Base-by-base conservation (phyloP, 2,329 filamentous ascomycete species). In the Berkeleyomyces basicola region DNA sequence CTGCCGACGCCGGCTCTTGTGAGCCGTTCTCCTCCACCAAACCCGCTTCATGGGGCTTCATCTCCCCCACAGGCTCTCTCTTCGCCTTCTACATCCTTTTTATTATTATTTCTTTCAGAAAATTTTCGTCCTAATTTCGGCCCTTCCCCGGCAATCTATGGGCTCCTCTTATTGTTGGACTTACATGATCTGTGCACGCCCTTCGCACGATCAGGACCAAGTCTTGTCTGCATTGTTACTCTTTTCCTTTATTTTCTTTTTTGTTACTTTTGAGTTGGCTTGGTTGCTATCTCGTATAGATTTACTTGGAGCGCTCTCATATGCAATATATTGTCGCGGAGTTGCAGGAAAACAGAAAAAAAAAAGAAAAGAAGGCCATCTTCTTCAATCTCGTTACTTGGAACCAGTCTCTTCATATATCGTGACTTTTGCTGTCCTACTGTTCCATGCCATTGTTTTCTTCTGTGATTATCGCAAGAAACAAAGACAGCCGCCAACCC, bases 131-230 rank as follows among this genome's bases (percentile, higher is more conserved):
- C 51, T 55, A 55, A 55, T 55, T 55, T 55, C 51, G 51, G 51
- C 51, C 51, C 51, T 55, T 55, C 31, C 51, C 51, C 51, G 51
- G 51, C 51, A 39, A n/a, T 55, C 51, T 55, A 55, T 14, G 51
- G 46, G 11, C 51, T 55, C 51, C 51, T 55, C 51, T 55, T 55
- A 55, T 39, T 55, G 51, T 39, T 37, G 11, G 51, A 39, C 51
- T 55, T 55, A 55, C 51, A 55, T 55, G 51, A 55, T 55, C 51
- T 55, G 51, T 55, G 51, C 51, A 55, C 51, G 51, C 51, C 51
- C 51, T 55, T 55, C 37, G 51, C 14, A 39, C n/a, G 11, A 55
- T 11, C 36, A n/a, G n/a, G 39, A 55, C 33, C 9, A 55, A 31
- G 10, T 55, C 33, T 39, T 37, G 14, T 14, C 39, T 49, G 7